phyloP scores from a whole-genome alignment of 108 stramenopile genomes.

The Tribonema minus region DNA sequence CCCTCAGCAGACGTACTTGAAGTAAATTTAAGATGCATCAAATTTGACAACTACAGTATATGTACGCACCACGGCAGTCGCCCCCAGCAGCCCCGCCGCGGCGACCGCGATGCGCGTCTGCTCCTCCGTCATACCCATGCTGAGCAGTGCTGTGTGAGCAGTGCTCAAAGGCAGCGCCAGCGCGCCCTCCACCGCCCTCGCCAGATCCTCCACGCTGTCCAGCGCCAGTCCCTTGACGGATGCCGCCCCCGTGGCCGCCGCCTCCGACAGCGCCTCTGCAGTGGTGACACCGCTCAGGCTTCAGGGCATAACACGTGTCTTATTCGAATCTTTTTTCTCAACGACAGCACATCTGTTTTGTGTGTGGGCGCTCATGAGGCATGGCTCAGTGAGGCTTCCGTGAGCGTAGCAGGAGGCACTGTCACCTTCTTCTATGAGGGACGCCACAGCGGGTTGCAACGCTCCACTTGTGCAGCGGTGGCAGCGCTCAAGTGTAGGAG shows the following conservation, averaged over 20 bases:
- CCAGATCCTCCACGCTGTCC: neutral
- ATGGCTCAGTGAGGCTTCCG: no score
- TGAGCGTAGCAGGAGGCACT: no score
- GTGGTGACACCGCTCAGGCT: neutral
- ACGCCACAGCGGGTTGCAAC: no score
- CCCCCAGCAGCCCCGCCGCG: slow-evolving; percentile 1
- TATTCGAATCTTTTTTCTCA: neutral
- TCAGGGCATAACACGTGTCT: neutral
- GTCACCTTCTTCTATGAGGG: no score
- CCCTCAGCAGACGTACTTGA: slow-evolving; percentile 3
- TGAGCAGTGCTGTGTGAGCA: neutral
- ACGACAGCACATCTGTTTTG: neutral
- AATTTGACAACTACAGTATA: no score
- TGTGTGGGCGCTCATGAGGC: neutral
- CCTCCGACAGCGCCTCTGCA: neutral
- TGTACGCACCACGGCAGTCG: neutral
- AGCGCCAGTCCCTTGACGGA: neutral
- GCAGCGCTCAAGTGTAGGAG: no score
- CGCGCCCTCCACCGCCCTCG: neutral
- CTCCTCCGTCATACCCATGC: neutral
- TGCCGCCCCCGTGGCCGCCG: neutral
- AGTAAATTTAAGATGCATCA: no score
- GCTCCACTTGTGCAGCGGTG: no score
- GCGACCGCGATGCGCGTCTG: neutral
- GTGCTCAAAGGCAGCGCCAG: neutral